Conservation (phyloP, 2,329 filamentous ascomycete genomes). For the Zarea fungicola region DNA sequence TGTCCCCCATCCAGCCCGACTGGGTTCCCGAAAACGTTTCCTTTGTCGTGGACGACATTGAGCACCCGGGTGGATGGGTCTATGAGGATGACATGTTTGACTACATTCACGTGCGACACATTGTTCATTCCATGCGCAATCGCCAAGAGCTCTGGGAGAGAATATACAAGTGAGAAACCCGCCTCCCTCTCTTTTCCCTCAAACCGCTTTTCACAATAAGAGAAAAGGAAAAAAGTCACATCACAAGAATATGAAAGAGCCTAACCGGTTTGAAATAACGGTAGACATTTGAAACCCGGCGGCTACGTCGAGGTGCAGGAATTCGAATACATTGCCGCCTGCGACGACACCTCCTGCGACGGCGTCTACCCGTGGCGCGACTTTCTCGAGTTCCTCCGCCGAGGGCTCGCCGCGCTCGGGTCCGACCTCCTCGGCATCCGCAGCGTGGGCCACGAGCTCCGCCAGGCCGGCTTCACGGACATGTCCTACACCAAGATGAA, state of each 20-base stretch:
- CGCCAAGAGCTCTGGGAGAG: constrained; percentile 35
- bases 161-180: constrained; percentile 34
- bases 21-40: constrained; percentile 47
- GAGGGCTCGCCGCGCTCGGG: constrained; percentile 37
- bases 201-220: too few relatives aligned
- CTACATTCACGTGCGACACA: constrained; percentile 45
- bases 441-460: constrained; percentile 30
- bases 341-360: constrained; percentile 41
- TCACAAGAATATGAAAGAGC: not conserved
- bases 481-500: constrained; percentile 39
- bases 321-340: constrained; percentile 34
- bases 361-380: constrained; percentile 43
- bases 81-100: constrained; percentile 42
- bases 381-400: constrained; percentile 36
- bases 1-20: constrained; percentile 48
- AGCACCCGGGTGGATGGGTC: constrained; percentile 45
- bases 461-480: constrained; percentile 36
- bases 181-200: too few relatives aligned
- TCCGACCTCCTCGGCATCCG: constrained; percentile 37
- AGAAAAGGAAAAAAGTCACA: too few relatives aligned
- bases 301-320: constrained; percentile 48
- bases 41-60: constrained; percentile 48
- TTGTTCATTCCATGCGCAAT: constrained; percentile 40
- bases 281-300: constrained; percentile 47
- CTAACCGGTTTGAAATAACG: not conserved